Percentiles rank a stretch among this genome's conserved stretches.
These are phyloP conservation scores for Apiotrichum domesticum DNA, from an alignment of 1,284 basidiomycete genomes.

Conservation along the genomic window DNA sequence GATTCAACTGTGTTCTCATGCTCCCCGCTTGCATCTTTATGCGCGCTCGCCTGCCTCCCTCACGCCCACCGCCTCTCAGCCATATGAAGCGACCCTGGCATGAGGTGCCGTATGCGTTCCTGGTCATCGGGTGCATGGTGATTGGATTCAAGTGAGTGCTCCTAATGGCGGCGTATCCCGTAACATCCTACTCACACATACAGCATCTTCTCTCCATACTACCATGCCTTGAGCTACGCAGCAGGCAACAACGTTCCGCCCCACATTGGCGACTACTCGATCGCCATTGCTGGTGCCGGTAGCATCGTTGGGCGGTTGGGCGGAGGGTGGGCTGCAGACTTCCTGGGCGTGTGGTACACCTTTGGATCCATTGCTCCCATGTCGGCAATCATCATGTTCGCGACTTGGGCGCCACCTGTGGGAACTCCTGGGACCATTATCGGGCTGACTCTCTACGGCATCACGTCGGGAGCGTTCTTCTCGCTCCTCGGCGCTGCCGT, in stretches of 20 bases:
- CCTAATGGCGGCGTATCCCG: no score
- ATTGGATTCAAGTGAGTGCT: constrained; percentile 31
- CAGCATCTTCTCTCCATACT: constrained; percentile 36
- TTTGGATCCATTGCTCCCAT: constrained; percentile 25
- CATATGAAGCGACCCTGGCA: constrained; percentile 30
- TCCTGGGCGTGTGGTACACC: constrained; percentile 35
- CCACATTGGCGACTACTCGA: constrained; percentile 28
- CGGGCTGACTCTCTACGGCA: constrained; percentile 36
- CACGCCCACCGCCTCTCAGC: constrained; percentile 30
- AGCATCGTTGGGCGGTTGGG: constrained; percentile 35
- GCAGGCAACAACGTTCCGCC: constrained; percentile 21
- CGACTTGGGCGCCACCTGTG: constrained; percentile 32
- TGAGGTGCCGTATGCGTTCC: constrained; percentile 26
- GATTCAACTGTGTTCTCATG: constrained; percentile 38
- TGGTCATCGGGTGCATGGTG: constrained; percentile 25
- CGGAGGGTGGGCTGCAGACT: constrained; percentile 33
- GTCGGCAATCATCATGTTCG: constrained; percentile 28
- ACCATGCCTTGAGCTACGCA: constrained; percentile 28
- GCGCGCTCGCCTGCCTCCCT: constrained; percentile 36
- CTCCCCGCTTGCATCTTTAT: constrained; percentile 36
- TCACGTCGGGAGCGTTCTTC: constrained; percentile 34
- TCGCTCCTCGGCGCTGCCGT: constrained; percentile 33
- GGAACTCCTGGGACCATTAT: constrained; percentile 26
- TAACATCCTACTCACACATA: no score
- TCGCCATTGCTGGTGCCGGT: constrained; percentile 36